Evolutionary conservation across 1,284 basidiomycete species (phyloP).

Genomic region (Ceratorhiza oryzae-sativae): DNA sequence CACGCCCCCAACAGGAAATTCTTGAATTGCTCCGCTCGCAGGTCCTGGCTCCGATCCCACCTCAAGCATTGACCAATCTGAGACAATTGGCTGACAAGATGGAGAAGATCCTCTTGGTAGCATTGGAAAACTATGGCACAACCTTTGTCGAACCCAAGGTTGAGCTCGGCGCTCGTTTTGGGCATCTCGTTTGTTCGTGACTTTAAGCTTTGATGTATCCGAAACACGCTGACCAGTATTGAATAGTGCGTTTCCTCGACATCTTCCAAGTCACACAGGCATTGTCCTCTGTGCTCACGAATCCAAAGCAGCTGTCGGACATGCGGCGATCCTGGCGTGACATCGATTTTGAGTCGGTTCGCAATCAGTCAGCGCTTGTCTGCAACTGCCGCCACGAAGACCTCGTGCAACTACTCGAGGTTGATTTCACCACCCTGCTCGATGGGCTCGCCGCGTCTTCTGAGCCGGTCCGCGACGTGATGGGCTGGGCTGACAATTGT

Average conservation of each 20-base stretch:
- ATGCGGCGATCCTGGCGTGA: constrained; percentile 87
- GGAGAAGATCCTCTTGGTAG: constrained; percentile 83
- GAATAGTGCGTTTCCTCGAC: constrained; percentile 80
- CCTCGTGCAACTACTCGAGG: constrained; percentile 79
- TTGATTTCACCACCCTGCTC: constrained; percentile 80
- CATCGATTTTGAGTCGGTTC: constrained; percentile 86
- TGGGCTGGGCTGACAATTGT: constrained; percentile 88
- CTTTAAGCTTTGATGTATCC: constrained; percentile 29
- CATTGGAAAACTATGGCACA: constrained; percentile 80
- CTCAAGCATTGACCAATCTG: constrained; percentile 69
- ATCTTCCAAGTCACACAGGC: constrained; percentile 90
- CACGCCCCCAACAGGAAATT: constrained; percentile 67
- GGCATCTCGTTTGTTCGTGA: constrained; percentile 81
- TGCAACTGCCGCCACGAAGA: constrained; percentile 91
- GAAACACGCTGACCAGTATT: background rate
- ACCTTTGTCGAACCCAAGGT: constrained; percentile 92
- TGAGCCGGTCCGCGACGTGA: constrained; percentile 86
- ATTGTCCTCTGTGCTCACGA: constrained; percentile 81
- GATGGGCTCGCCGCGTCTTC: constrained; percentile 58
- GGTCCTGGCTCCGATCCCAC: constrained; percentile 77
- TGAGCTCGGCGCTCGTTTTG: constrained; percentile 85
- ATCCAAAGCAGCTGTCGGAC: constrained; percentile 80
- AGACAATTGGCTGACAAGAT: constrained; percentile 87
- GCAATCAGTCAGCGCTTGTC: constrained; percentile 87
- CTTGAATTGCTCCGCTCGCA: constrained; percentile 81